Percentiles rank a stretch among this genome's conserved stretches.
phyloP scores from a whole-genome alignment of 306 rosid species.

The Corylus avellana region DNA sequence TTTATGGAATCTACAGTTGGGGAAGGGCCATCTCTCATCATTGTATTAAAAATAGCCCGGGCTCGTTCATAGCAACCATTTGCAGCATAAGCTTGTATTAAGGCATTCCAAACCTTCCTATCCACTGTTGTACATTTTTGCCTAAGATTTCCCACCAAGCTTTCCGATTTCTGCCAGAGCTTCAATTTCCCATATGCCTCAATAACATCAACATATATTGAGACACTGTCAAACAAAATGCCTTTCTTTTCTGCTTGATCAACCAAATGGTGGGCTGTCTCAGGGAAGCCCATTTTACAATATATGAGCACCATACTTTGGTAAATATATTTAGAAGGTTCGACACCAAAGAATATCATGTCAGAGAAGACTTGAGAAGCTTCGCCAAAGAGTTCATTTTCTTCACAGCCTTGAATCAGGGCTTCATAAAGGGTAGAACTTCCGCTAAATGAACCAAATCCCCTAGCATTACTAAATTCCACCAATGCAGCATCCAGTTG shows the following conservation, averaged over 20 bases:
- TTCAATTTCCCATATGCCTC: slow-evolving; percentile 80
- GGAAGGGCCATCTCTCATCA: slow-evolving; percentile 93
- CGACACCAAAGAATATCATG: slow-evolving; percentile 76
- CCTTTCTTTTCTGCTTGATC: slow-evolving; percentile 62
- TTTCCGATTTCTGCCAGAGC: slow-evolving; percentile 91
- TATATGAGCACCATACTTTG: slow-evolving; percentile 62
- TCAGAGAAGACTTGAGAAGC: slow-evolving; percentile 88
- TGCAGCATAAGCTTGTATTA: slow-evolving; percentile 79
- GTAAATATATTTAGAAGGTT: slow-evolving; percentile 63
- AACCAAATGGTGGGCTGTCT: slow-evolving; percentile 81
- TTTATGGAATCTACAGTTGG: slow-evolving; percentile 83
- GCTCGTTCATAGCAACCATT: slow-evolving; percentile 92
- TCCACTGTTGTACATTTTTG: slow-evolving; percentile 54
- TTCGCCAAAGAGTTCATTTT: slow-evolving; percentile 60
- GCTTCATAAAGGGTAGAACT: slow-evolving; percentile 68
- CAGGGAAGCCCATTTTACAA: slow-evolving; percentile 75
- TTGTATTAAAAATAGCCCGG: slow-evolving; percentile 85
- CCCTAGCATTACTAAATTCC: slow-evolving; percentile 60
- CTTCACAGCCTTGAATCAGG: slow-evolving; percentile 67
- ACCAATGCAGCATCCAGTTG: slow-evolving; percentile 73
- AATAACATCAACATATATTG: slow-evolving; percentile 52
- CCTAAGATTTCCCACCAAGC: slow-evolving; percentile 74
- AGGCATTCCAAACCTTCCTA: slow-evolving; percentile 91
- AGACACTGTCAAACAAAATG: slow-evolving; percentile 35
- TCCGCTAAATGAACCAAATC: slow-evolving; percentile 52